phyloP scores from a whole-genome alignment of 2,329 filamentous ascomycete species.

The Stylonectria norvegica region DNA sequence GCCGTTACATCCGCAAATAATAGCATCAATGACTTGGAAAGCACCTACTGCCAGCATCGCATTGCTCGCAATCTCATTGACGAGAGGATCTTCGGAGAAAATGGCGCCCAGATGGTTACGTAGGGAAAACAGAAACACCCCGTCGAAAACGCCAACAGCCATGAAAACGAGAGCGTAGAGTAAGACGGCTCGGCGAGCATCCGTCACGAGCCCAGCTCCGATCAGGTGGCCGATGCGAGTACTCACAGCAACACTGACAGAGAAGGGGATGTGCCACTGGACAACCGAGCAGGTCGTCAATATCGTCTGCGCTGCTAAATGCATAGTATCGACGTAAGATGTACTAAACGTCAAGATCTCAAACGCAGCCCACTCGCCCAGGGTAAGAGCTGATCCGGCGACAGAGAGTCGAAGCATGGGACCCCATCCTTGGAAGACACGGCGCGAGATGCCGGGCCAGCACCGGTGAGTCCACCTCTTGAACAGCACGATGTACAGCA shows the following conservation, averaged over 20 bases:
- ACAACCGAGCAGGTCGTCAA: conserved; percentile 39
- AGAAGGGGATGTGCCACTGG: conserved; percentile 43
- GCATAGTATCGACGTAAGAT: conserved; percentile 41
- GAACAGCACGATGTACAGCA: conserved; percentile 43
- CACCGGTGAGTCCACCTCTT: conserved; percentile 31
- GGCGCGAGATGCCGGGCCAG: conserved; percentile 39
- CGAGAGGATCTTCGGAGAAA: conserved; percentile 4
- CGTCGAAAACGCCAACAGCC: conserved; percentile 33
- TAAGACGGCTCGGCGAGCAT: conserved; percentile 30
- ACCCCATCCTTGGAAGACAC: conserved; percentile 38
- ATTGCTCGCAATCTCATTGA: conserved; percentile 4
- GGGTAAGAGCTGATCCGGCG: conserved; percentile 37
- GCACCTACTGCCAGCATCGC: conserved; percentile 8
- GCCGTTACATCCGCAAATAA: conserved; percentile 31
- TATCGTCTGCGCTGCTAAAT: conserved; percentile 41
- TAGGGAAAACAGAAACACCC: conserved; percentile 19
- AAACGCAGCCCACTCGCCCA: conserved; percentile 43
- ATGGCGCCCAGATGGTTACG: conserved; percentile 5
- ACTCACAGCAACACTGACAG: conserved; percentile 39
- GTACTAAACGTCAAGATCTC: conserved; percentile 44
- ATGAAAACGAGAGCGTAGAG: conserved; percentile 34
- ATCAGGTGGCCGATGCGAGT: conserved; percentile 43
- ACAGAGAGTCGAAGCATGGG: conserved; percentile 37
- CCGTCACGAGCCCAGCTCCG: conserved; percentile 32
- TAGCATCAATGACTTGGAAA: conserved; percentile 12